phyloP scores from a whole-genome alignment of 805 yeast species.

The Saccharomyces mikatae region DNA sequence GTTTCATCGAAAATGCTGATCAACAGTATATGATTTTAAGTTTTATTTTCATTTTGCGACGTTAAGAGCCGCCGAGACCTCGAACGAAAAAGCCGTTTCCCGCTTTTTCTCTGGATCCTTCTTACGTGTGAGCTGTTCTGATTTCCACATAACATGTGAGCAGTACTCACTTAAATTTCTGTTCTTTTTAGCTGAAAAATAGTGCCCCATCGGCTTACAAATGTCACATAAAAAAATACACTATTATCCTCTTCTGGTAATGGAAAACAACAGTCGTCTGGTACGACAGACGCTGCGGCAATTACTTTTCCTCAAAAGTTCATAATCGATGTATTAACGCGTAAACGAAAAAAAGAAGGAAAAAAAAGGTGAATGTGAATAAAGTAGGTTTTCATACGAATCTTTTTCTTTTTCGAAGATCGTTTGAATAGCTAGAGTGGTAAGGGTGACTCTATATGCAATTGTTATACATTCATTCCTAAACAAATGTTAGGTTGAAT shows the following conservation, averaged over 20 bases:
- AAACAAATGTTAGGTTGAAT: no score
- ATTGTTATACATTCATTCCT: neutral
- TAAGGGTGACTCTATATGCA: neutral
- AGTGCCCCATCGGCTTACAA: neutral
- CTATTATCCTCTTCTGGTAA: neutral
- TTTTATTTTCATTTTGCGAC: slow-evolving; percentile 6
- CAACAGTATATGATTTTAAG: neutral
- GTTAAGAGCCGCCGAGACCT: slow-evolving; percentile 2
- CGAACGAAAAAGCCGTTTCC: neutral
- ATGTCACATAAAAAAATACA: neutral
- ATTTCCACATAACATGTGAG: neutral
- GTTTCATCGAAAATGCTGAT: neutral
- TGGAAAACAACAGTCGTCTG: neutral
- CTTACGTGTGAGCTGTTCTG: neutral
- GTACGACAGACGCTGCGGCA: neutral
- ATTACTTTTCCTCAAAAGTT: neutral
- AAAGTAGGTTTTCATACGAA: neutral
- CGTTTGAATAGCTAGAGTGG: neutral
- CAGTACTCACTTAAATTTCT: neutral
- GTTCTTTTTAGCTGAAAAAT: neutral
- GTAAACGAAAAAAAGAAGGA: neutral
- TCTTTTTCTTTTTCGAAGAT: neutral
- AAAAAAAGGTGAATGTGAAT: neutral
- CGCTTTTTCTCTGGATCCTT: neutral
- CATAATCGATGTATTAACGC: neutral